Evolutionary conservation across 306 rosid species (phyloP).

Genomic region (Parietaria judaica): DNA sequence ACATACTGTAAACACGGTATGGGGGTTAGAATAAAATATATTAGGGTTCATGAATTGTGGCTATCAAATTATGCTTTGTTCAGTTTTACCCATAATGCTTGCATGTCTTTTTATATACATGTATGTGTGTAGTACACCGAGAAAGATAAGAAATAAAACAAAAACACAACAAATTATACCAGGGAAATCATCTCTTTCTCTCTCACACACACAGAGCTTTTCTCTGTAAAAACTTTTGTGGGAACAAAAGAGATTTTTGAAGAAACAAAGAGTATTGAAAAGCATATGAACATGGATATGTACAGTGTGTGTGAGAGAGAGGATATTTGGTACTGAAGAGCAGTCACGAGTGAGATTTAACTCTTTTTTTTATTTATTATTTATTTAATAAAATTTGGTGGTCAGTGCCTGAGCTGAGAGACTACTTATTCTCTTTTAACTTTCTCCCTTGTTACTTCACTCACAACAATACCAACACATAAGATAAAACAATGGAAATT

Average conservation of each 20-base stretch:
- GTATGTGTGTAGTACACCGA: neutral
- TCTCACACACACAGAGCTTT: slow-evolving; percentile 18
- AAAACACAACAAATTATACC: no score
- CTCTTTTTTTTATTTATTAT: slow-evolving; percentile 11
- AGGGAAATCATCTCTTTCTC: neutral
- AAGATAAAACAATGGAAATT: slow-evolving; percentile 58
- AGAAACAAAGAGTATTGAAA: slow-evolving; percentile 12
- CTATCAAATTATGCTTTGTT: neutral
- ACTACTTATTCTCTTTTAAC: neutral
- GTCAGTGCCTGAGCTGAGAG: slow-evolving; percentile 39
- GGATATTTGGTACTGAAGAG: slow-evolving; percentile 48
- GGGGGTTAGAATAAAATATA: neutral
- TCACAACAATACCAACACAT: slow-evolving; percentile 39
- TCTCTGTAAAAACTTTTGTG: slow-evolving; percentile 7
- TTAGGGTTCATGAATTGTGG: neutral
- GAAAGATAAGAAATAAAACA: neutral
- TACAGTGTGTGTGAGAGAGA: slow-evolving; percentile 27
- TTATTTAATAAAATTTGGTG: neutral
- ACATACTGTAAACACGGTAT: neutral
- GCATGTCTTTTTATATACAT: neutral
- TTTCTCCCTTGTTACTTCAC: slow-evolving; percentile 32
- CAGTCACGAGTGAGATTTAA: slow-evolving; percentile 66
- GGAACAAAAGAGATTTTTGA: slow-evolving; percentile 16
- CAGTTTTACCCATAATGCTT: slow-evolving; percentile 1
- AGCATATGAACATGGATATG: slow-evolving; percentile 1